phyloP scores from a whole-genome alignment of 2,329 filamentous ascomycete species.

The Daldinia sp. region DNA sequence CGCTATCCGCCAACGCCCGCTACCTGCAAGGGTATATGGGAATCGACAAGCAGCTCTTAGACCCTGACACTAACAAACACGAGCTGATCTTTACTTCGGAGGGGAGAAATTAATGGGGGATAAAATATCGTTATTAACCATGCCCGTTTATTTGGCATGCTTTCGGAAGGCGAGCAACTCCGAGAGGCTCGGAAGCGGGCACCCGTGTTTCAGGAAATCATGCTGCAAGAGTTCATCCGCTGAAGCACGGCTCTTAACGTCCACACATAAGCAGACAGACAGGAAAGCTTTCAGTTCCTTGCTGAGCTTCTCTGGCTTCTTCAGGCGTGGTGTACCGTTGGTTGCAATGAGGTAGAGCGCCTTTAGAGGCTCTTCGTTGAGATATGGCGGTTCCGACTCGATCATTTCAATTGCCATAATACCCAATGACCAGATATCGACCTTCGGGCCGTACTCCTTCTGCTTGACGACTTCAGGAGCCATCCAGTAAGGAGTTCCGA shows the following conservation, averaged over 20 bases:
- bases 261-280: constrained; percentile 94
- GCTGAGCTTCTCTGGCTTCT: constrained; percentile 98
- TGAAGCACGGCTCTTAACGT: constrained; percentile 93
- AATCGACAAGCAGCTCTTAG: constrained; percentile 43
- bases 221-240: constrained; percentile 90
- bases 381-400: constrained; percentile 95
- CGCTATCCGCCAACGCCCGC: constrained; percentile 38
- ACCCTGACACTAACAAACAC: constrained; percentile 28
- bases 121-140: constrained; percentile 47
- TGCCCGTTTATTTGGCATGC: constrained; percentile 67
- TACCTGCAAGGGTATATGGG: constrained; percentile 26
- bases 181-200: constrained; percentile 82
- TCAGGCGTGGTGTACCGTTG: constrained; percentile 94
- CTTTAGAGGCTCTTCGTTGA: constrained; percentile 98
- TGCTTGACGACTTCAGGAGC: constrained; percentile 99
- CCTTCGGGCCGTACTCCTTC: constrained; percentile 98
- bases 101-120: constrained; percentile 44
- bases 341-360: constrained; percentile 97
- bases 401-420: constrained; percentile 99
- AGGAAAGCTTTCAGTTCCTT: constrained; percentile 98
- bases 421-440: constrained; percentile 98
- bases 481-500: constrained; percentile 99
- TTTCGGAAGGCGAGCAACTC: constrained; percentile 91
- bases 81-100: constrained; percentile 25
- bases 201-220: constrained; percentile 94